Base-by-base conservation (phyloP, 352 stramenopile species). In the Phytophthora pistaciae region DNA sequence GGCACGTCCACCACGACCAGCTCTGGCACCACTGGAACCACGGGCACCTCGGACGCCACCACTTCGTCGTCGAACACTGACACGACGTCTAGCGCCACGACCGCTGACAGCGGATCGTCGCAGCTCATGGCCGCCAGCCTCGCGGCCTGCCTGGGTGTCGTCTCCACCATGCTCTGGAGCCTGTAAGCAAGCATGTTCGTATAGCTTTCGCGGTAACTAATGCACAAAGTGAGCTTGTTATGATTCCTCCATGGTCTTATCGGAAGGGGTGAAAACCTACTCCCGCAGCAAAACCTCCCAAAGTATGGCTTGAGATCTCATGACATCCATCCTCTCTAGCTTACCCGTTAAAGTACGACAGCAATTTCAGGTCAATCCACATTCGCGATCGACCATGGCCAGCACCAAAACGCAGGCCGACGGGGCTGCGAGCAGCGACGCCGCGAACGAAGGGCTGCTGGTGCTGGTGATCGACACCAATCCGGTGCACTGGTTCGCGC, bases 381-480 rank as follows among this genome's bases (percentile, higher is more conserved):
- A 44, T 55, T 52, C 16, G 21, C 50, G 16, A n/a, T 16, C 21
- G 49, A 65, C 8, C 10, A 74, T 76, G 62, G 63, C 36, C 3
- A 60, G 60, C 23, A 38, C 21, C 10, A 57, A 21, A 21, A 23
- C 64, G 18, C 59, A 74, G 31, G 59, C 64, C 33, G 73, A 77
- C 56, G 57, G 23, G 5, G 50, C 44, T 6, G 36, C 36, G 11
- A 68, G 3, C 42, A 64, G 29, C 36, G 78, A 83, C 55, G 31
- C 55, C 21, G 23, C 64, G 3, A 67, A 62, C 25, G 85, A 94
- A 60, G 87, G 87, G 8, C 82, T 96, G 3, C 64, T 96, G 16
- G 87, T 96, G 68, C 69, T 94, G 14, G 84, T 96, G 62, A 68
- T 96, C 27, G 89, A 96, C 78, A 96, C 89, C 16, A 93, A 93